These are phyloP conservation scores for Strobilomyces echinocephalus DNA, from an alignment of 768 basidiomycete species.

Conservation along the genomic window DNA sequence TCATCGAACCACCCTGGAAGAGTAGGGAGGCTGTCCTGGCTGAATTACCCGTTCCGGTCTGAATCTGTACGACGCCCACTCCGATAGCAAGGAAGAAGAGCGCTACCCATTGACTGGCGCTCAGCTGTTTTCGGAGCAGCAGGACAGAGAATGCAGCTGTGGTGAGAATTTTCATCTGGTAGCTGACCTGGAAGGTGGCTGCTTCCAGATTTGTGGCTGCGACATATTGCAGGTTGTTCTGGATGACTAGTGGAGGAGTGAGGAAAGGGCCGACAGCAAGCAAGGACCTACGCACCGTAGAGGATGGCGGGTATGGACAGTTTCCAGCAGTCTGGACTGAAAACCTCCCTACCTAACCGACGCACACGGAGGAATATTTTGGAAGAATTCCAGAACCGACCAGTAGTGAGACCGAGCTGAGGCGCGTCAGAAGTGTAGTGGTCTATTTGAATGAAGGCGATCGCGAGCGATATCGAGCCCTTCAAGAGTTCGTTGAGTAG, in stretches of 20 bases:
- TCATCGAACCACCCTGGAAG: conserved; percentile 56
- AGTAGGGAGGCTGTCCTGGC: conserved; percentile 27
- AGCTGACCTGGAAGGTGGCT: conserved; percentile 94
- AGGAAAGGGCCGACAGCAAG: neutral
- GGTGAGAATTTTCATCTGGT: conserved; percentile 97
- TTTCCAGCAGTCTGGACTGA: conserved; percentile 95
- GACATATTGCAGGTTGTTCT: conserved; percentile 94
- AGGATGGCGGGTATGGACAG: conserved; percentile 94
- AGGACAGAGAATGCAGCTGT: conserved; percentile 87
- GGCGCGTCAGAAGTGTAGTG: conserved; percentile 27
- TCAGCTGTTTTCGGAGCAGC: conserved; percentile 72
- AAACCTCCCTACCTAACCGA: conserved; percentile 62
- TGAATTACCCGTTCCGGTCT: conserved; percentile 37
- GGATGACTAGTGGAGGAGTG: conserved; percentile 52
- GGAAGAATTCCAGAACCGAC: conserved; percentile 35
- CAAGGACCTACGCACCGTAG: conserved; percentile 50
- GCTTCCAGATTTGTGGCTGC: conserved; percentile 91
- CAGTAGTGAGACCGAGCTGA: conserved; percentile 27
- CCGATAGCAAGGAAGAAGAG: conserved; percentile 83
- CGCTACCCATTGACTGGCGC: conserved; percentile 75
- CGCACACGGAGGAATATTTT: conserved; percentile 44
- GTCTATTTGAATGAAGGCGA: conserved; percentile 72
- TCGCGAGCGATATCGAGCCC: conserved; percentile 77
- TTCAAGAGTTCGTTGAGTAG: conserved; percentile 93
- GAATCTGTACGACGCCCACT: conserved; percentile 86